phyloP scores from a whole-genome alignment of 305 asterid species.

The Petunia hybrid region DNA sequence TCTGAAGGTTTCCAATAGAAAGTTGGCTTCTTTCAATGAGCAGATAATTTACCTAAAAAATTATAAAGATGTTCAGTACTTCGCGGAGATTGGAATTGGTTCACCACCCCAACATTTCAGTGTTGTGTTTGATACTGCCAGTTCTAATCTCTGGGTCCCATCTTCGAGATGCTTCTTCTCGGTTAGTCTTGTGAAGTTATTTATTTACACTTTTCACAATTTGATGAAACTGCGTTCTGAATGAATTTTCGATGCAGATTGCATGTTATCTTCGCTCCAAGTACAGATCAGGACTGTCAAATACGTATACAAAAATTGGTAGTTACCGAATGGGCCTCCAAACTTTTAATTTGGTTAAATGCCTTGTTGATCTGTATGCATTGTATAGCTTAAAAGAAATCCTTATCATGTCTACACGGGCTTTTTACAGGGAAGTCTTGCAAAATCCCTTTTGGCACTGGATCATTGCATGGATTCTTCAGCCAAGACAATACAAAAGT shows the following conservation, averaged over 20 bases:
- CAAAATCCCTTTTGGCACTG: slow-evolving; percentile 44
- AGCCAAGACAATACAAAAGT: slow-evolving; percentile 42
- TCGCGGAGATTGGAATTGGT: slow-evolving; percentile 47
- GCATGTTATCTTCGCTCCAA: slow-evolving; percentile 43
- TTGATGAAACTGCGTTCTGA: not conserved
- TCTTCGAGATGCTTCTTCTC: slow-evolving; percentile 47
- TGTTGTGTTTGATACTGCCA: slow-evolving; percentile 51
- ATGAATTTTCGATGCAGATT: slow-evolving; percentile 35
- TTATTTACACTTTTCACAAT: slow-evolving; percentile 13
- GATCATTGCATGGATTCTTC: slow-evolving; percentile 44
- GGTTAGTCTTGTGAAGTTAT: slow-evolving; percentile 37
- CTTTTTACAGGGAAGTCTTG: slow-evolving; percentile 37
- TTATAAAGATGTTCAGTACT: slow-evolving; percentile 44
- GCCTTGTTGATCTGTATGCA: not conserved
- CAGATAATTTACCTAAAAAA: slow-evolving; percentile 39
- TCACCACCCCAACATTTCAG: slow-evolving; percentile 46
- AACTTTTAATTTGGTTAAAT: slow-evolving; percentile 18
- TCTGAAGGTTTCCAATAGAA: not conserved
- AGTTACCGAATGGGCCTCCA: not conserved
- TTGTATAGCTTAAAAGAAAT: not conserved
- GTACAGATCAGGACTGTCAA: slow-evolving; percentile 40
- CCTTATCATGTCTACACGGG: not conserved
- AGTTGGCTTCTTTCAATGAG: not conserved
- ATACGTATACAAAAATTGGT: slow-evolving; percentile 42
- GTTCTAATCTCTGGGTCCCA: slow-evolving; percentile 52